phyloP scores from a whole-genome alignment of 306 rosid species.

The Clitoria ternatea region DNA sequence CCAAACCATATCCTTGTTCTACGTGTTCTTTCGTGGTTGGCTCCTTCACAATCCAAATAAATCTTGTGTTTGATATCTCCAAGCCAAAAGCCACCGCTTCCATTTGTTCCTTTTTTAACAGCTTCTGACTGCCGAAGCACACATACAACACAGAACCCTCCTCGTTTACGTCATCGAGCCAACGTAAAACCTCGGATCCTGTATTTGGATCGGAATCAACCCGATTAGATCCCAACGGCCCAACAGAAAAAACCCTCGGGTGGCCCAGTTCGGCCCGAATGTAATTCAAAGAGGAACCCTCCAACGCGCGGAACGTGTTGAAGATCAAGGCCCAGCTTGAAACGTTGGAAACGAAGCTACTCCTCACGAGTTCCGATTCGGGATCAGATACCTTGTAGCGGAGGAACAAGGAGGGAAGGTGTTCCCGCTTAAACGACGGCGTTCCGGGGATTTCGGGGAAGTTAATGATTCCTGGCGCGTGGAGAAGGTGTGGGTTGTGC shows the following conservation, averaged over 20 bases:
- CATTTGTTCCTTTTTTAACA: conserved; percentile 42
- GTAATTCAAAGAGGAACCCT: conserved; percentile 28
- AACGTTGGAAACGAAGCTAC: conserved; percentile 22
- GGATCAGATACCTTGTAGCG: conserved; percentile 38
- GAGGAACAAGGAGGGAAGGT: conserved; percentile 39
- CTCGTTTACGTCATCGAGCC: conserved; percentile 51
- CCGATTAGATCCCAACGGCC: conserved; percentile 39
- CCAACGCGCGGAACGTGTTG: conserved; percentile 39
- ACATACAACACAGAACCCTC: conserved; percentile 63
- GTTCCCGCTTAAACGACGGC: conserved; percentile 43
- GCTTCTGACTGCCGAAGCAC: conserved; percentile 75
- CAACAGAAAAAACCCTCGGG: conserved; percentile 33
- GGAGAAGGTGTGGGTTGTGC: neutral
- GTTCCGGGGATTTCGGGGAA: conserved; percentile 31
- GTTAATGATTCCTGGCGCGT: neutral
- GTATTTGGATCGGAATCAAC: neutral
- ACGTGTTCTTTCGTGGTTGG: conserved; percentile 4
- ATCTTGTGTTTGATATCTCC: conserved; percentile 39
- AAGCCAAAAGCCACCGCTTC: conserved; percentile 66
- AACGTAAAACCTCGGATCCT: neutral
- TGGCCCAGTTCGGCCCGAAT: neutral
- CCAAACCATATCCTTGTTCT: conserved; percentile 23
- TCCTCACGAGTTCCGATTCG: conserved; percentile 38
- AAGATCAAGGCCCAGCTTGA: conserved; percentile 48
- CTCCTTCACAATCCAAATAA: conserved; percentile 57